Percentiles rank a stretch among this genome's conserved stretches.
Conservation (phyloP, 768 basidiomycete species). For the Hericium erinaceus region DNA sequence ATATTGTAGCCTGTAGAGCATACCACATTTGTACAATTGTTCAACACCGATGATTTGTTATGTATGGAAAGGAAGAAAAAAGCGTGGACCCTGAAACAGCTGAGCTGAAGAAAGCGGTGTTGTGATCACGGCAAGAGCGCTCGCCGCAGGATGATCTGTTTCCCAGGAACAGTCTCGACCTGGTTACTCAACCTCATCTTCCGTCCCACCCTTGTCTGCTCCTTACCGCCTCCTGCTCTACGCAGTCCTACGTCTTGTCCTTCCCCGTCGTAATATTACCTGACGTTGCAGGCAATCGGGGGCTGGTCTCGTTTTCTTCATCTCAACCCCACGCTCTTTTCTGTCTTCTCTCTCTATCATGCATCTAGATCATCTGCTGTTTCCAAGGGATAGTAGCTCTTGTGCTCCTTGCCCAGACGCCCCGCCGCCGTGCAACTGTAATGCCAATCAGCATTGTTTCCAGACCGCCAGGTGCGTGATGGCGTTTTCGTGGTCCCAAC, state of each 20-base stretch:
- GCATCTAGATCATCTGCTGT: slow-evolving; percentile 14
- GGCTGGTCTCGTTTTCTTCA: not conserved
- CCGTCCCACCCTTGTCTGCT: not conserved
- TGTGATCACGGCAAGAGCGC: not conserved
- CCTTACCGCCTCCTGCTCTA: not conserved
- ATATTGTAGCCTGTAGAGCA: not conserved
- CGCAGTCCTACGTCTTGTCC: not conserved
- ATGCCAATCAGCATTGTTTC: slow-evolving; percentile 46
- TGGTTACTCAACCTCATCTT: not conserved
- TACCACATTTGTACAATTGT: not conserved
- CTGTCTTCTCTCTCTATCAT: slow-evolving; percentile 3
- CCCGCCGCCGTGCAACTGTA: slow-evolving; percentile 47
- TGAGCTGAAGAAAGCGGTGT: not conserved
- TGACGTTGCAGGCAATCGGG: not conserved
- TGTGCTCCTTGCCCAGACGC: slow-evolving; percentile 37
- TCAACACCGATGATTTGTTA: not conserved
- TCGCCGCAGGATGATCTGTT: not conserved
- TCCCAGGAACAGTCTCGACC: not conserved
- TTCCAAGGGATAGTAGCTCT: slow-evolving; percentile 14
- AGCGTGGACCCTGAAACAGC: no score
- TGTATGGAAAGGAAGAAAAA: no score
- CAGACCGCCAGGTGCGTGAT: slow-evolving; percentile 46
- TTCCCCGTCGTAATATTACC: not conserved
- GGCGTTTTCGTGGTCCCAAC: not conserved
- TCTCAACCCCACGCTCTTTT: slow-evolving; percentile 8